Evolutionary conservation across 306 rosid species (phyloP).

Genomic region (Lathyrus tuberosus): DNA sequence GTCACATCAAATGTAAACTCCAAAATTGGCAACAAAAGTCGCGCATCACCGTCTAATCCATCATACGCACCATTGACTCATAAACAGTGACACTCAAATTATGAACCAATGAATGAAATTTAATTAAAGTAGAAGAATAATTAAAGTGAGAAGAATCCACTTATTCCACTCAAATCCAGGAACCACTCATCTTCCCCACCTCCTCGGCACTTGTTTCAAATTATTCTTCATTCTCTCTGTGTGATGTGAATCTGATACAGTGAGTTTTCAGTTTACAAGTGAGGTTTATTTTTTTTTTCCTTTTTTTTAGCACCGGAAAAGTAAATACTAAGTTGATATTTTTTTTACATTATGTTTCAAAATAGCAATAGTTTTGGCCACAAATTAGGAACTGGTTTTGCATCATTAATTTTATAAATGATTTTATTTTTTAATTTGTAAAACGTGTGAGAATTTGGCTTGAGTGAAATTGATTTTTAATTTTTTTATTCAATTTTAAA

Average conservation of each 20-base stretch:
- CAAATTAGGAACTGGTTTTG: too few species aligned
- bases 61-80: constrained; percentile 53
- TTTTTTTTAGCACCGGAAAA: too few species aligned
- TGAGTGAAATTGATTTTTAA: too few species aligned
- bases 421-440: too few species aligned
- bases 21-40: constrained; percentile 46
- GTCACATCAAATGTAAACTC: constrained; percentile 56
- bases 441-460: too few species aligned
- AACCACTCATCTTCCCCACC: neutral
- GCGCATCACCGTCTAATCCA: constrained; percentile 54
- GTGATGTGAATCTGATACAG: neutral
- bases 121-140: constrained; percentile 5
- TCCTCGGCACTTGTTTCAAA: constrained; percentile 27
- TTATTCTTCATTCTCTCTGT: neutral
- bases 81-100: constrained; percentile 42
- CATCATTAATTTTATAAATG: too few species aligned
- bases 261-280: too few species aligned
- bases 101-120: constrained; percentile 29
- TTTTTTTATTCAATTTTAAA: too few species aligned
- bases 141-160: constrained; percentile 25
- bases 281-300: too few species aligned
- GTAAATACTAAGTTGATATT: too few species aligned
- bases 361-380: too few species aligned
- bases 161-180: constrained; percentile 32
- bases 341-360: too few species aligned